Base-by-base conservation (phyloP, 1,284 basidiomycete genomes). In the Schizophyllum commune region DNA sequence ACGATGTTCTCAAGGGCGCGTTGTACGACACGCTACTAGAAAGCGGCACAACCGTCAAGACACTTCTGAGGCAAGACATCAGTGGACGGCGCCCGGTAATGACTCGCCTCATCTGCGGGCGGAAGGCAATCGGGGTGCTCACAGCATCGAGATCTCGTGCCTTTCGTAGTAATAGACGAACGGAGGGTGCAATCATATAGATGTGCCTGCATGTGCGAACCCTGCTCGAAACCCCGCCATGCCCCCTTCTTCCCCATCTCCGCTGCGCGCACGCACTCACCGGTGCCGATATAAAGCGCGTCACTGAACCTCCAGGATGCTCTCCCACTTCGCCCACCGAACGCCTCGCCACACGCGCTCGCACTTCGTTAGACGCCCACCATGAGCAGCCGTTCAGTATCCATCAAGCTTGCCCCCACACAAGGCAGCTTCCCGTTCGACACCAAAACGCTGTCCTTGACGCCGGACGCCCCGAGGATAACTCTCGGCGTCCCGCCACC, bases 341-440 rank as follows among this genome's bases (percentile, higher is more conserved):
- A 11, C 39, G 13, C 39, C 39, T 47, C 39, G 17, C 17, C 9
- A 13, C 39, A 47, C 39, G 2, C 39, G 17, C 39, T 11, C 39
- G 39, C 2, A 27, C 53, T 20, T 55, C 9, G 4, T 55, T 19
- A 55, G 27, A 39, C 39, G 27, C 19, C 20, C 32, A 21, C 55
- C 33, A 27, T 56, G 51, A 65, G 32, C 59, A 66, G 59, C 34
- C 66, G 68, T 11, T 68, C 17, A 3, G 39, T 17, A 2, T 47
- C 68, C 33, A 58, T 78, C 34, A 71, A 66, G 56, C 71, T 79
- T 58, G 68, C 73, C n/a, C 70, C 77, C 20, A 71, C 72, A n/a
- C 47, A 70, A 32, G 70, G 64, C 22, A 77, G 79, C 64, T 80
- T 78, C 64, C 76, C 77, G 9, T 81, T 81, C 62, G 69, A 74